phyloP scores from a whole-genome alignment of 345 rosid genomes.

The Jatropha curcas region DNA sequence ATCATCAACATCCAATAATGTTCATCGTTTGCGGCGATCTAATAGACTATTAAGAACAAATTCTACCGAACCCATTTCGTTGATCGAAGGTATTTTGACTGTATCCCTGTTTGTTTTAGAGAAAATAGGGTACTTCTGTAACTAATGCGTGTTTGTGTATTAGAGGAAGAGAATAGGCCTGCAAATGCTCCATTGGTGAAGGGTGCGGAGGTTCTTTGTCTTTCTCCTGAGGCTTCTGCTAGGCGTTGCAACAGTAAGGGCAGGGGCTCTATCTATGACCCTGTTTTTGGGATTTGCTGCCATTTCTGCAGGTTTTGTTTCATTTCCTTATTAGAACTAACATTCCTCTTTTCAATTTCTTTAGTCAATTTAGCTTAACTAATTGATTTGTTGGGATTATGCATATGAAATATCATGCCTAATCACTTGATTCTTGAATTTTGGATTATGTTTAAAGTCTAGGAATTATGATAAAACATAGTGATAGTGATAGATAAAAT shows the following conservation, averaged over 20 bases:
- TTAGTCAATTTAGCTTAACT: too few relatives aligned
- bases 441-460: too few relatives aligned
- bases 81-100: not conserved
- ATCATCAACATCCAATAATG: not conserved
- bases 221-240: constrained; percentile 39
- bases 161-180: constrained; percentile 14
- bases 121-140: not conserved
- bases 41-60: constrained; percentile 10
- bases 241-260: constrained; percentile 39
- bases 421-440: too few relatives aligned
- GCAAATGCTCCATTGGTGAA: constrained; percentile 22
- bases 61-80: not conserved
- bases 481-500: too few relatives aligned
- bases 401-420: too few relatives aligned
- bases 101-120: not conserved
- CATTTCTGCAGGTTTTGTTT: constrained; percentile 47
- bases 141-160: not conserved
- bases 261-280: constrained; percentile 36
- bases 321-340: not conserved
- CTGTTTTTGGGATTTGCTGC: constrained; percentile 45
- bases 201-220: constrained; percentile 3
- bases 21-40: constrained; percentile 20
- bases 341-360: too few relatives aligned
- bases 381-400: too few relatives aligned
- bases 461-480: too few relatives aligned